Percentiles rank a stretch among this genome's conserved stretches.
These are phyloP conservation scores for Fennellomyces sp. DNA, from an alignment of 371 early-diverging fungal genomes.

Conservation along the genomic window DNA sequence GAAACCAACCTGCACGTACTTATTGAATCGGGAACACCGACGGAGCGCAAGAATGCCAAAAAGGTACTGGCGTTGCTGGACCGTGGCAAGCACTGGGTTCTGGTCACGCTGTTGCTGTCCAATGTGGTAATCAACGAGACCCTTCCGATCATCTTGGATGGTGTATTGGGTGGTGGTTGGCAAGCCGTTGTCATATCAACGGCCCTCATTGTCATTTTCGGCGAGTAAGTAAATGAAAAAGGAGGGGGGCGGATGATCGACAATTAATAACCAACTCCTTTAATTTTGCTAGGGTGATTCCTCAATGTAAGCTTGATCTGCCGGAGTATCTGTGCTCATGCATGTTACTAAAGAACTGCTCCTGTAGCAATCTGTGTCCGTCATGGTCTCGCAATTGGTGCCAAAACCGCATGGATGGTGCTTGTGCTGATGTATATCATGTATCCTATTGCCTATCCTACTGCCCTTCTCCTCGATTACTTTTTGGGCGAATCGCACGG, in stretches of 20 bases:
- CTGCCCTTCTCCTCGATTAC: conserved; percentile 75
- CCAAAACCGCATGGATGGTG: conserved; percentile 61
- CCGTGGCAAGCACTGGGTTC: conserved; percentile 80
- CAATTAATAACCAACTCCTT: background rate
- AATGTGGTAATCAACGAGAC: conserved; percentile 96
- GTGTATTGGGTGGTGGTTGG: conserved; percentile 76
- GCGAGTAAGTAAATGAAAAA: conserved; percentile 69
- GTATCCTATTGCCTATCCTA: conserved; percentile 82
- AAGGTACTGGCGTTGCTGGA: conserved; percentile 69
- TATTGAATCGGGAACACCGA: conserved; percentile 68
- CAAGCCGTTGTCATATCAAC: conserved; percentile 90
- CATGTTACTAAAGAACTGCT: background rate
- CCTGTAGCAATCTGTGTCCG: conserved; percentile 51
- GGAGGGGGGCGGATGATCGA: background rate
- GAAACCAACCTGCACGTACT: conserved; percentile 70
- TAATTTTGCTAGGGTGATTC: conserved; percentile 52
- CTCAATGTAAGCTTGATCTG: conserved; percentile 34
- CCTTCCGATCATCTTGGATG: conserved; percentile 88
- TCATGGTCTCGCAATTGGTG: conserved; percentile 82
- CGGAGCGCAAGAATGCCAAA: conserved; percentile 68
- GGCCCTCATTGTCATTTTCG: conserved; percentile 87
- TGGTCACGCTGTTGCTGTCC: conserved; percentile 86
- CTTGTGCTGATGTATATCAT: conserved; percentile 70
- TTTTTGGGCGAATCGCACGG: conserved; percentile 83
- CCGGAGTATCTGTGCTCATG: no score